phyloP scores from a whole-genome alignment of 179 eudicot species.

The Spergularia azorica region DNA sequence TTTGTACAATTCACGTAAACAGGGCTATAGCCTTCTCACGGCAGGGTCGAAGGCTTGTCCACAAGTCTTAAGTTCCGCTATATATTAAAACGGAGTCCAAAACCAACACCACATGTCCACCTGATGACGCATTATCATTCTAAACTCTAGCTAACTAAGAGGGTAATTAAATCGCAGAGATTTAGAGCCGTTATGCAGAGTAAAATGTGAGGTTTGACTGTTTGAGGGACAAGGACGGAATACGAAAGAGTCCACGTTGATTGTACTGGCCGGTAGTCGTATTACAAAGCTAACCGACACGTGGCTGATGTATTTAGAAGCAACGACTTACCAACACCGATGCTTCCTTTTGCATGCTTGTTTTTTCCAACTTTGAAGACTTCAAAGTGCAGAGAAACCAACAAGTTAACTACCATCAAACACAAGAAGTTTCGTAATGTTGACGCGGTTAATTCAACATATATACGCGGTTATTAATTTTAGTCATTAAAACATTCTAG shows the following conservation, averaged over 20 bases:
- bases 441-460: conserved; percentile 17
- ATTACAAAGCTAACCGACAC: background rate
- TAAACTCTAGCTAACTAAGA: too few species aligned
- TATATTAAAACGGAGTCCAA: too few species aligned
- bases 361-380: conserved; percentile 3
- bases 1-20: too few species aligned
- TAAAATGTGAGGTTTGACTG: too few species aligned
- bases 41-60: too few species aligned
- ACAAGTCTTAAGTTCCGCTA: too few species aligned
- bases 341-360: conserved; percentile 11
- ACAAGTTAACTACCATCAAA: background rate
- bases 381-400: conserved; percentile 13
- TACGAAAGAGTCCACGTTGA: background rate
- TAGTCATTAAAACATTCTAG: too few species aligned
- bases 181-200: too few species aligned
- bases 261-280: background rate
- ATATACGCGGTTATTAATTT: background rate
- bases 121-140: too few species aligned
- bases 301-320: background rate
- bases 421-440: background rate
- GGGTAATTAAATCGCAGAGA: too few species aligned
- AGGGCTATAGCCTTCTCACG: too few species aligned
- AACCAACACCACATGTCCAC: too few species aligned
- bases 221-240: background rate
- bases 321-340: background rate